A percentile compares a stretch with the other conserved stretches of the same genome.
phyloP scores from a whole-genome alignment of 345 rosid species.

The Gossypium rotundifolium region DNA sequence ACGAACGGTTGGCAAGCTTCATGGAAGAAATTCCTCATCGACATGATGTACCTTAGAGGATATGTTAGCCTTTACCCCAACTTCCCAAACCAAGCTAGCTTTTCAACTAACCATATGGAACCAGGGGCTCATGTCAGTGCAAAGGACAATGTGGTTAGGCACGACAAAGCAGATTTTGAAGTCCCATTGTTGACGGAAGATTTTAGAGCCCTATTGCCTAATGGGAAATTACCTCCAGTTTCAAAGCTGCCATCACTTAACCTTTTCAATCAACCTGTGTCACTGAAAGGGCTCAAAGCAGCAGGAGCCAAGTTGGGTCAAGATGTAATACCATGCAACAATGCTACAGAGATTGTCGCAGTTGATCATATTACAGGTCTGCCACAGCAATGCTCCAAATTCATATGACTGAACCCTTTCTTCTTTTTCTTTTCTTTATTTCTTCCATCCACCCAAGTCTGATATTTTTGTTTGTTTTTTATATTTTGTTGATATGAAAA shows the following conservation, averaged over 20 bases:
- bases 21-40: conserved; percentile 94
- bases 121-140: conserved; percentile 97
- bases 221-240: conserved; percentile 68
- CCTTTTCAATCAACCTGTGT: conserved; percentile 83
- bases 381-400: conserved; percentile 60
- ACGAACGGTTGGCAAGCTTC: conserved; percentile 99
- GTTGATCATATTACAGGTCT: conserved; percentile 83
- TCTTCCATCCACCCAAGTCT: conserved; percentile 5
- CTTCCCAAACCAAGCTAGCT: conserved; percentile 86
- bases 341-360: conserved; percentile 67
- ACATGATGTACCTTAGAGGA: conserved; percentile 97
- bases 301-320: conserved; percentile 95
- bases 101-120: conserved; percentile 97
- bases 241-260: conserved; percentile 81
- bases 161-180: conserved; percentile 77
- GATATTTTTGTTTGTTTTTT: conserved; percentile 1
- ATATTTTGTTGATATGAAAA: conserved; percentile 15
- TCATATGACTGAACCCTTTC: conserved; percentile 29
- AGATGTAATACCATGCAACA: conserved; percentile 75
- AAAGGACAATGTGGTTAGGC: conserved; percentile 79
- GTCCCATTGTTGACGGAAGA: conserved; percentile 77
- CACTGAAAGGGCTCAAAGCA: conserved; percentile 87
- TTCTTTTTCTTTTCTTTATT: conserved; percentile 20
- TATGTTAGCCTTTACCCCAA: conserved; percentile 93
- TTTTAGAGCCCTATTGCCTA: conserved; percentile 59